A percentile compares a stretch with the other conserved stretches of the same genome.
Evolutionary conservation across 441 rosid species (phyloP).

Genomic region (Eugenia klotzschiana): DNA sequence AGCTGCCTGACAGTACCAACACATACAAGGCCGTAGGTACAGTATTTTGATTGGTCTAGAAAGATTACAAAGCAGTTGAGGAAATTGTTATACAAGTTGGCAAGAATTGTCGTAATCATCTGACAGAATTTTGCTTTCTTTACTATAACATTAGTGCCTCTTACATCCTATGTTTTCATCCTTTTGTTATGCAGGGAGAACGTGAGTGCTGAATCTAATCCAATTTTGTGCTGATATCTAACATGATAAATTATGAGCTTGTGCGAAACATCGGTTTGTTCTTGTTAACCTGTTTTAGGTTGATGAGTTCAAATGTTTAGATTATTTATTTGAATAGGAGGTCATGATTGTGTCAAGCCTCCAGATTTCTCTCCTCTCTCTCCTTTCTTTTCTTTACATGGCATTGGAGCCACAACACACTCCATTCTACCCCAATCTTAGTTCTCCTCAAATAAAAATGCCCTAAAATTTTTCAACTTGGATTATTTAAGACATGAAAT

Average conservation of each 20-base stretch:
- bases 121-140: not conserved
- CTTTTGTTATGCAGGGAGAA: slow-evolving; percentile 65
- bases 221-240: not conserved
- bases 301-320: not conserved
- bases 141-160: not conserved
- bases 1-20: slow-evolving; percentile 60
- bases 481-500: not conserved
- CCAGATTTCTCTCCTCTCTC: not conserved
- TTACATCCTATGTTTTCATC: not conserved
- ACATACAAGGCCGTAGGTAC: slow-evolving; percentile 77
- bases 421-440: not conserved
- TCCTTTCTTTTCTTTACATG: not conserved
- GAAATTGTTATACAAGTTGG: not conserved
- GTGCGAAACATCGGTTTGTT: not conserved
- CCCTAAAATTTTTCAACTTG: not conserved
- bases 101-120: not conserved
- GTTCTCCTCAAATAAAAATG: not conserved
- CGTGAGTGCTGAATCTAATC: slow-evolving; percentile 40
- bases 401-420: not conserved
- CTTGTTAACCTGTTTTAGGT: not conserved
- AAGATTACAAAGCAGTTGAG: not conserved
- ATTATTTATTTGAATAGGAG: not conserved
- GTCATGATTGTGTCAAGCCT: not conserved
- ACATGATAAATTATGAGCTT: not conserved
- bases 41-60: not conserved